Evolutionary conservation across 371 early-diverging fungal species (phyloP), one percentile per base, ranked within the genome.

Genomic region (Fennellomyces sp.): DNA sequence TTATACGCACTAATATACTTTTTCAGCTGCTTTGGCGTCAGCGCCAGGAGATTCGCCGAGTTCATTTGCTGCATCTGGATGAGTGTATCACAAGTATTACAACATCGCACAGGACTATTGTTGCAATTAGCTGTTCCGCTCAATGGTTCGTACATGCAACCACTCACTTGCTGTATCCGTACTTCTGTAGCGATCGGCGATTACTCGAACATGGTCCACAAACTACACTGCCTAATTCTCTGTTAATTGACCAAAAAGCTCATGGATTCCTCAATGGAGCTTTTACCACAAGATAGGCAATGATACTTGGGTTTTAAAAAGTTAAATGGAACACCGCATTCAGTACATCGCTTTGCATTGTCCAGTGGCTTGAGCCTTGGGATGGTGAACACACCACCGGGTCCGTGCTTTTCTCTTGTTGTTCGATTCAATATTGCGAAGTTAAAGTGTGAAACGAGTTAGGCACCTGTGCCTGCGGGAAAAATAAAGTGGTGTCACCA

Each of bases 281-380:
- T n/a, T n/a, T 67, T 77, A 81, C 83, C 83, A 55, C 83, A 83
- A 31, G 79, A 73, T 47, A 66, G 49, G 58, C 83, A 83, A 36
- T 75, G 63, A 41, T 83, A 74, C 58, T 80, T 80, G 61, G 61
- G 70, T 27, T 71, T 63, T 48, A 81, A 75, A 21, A 83, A 55
- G 30, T 59, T 65, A 52, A 83, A 83, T 2, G 33, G 45, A 2
- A 35, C 53, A 38, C 71, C 65, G 54, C 83, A 83, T 41, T 76
- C 73, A 12, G 36, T 48, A 49, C 83, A 82, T 10, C 65, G 60
- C 29, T 72, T 75, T 26, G 60, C 60, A 42, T 53, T 55, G 25
- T 56, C 53, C 0, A 65, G 42, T 7, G 71, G 66, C 28, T 73
- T 73, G 10, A 80, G 64, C 5, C 54, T 58, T 2, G 83, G 83